Percentiles rank a stretch among this genome's conserved stretches.
Evolutionary conservation across 2,329 filamentous ascomycete genomes (phyloP).

Genomic region (Geosmithia flava): DNA sequence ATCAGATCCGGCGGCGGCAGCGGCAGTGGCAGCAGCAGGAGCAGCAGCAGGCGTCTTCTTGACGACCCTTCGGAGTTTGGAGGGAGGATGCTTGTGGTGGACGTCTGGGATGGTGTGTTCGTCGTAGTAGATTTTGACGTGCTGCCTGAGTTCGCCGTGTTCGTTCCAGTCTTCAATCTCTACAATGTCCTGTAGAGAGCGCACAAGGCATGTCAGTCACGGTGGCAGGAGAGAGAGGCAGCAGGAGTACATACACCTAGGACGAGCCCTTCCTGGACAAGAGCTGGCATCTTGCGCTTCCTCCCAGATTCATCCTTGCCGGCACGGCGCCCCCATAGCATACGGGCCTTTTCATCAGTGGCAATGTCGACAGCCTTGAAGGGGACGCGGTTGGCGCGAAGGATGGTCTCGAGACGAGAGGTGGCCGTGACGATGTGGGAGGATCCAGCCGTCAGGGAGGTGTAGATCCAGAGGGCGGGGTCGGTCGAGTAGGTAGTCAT

Average conservation of each 20-base stretch:
- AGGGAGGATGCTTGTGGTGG: constrained; percentile 34
- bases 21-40: constrained; percentile 9
- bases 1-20: constrained; percentile 10
- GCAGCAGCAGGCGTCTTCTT: constrained; percentile 19
- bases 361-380: constrained; percentile 90
- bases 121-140: constrained; percentile 59
- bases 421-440: constrained; percentile 95
- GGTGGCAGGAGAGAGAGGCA: background rate
- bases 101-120: constrained; percentile 46
- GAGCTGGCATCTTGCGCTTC: constrained; percentile 66
- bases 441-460: constrained; percentile 87
- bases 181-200: constrained; percentile 60
- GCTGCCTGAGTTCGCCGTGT: constrained; percentile 85
- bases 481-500: constrained; percentile 42
- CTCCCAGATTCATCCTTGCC: constrained; percentile 55
- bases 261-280: constrained; percentile 79
- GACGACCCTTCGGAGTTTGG: constrained; percentile 12
- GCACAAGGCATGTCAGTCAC: background rate
- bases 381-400: constrained; percentile 86
- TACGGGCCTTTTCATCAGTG: constrained; percentile 76
- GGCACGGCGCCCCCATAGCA: constrained; percentile 75
- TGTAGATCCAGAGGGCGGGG: constrained; percentile 82
- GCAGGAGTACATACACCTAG: constrained; percentile 56
- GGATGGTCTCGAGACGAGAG: constrained; percentile 87
- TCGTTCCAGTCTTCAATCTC: constrained; percentile 99